Percentiles rank a stretch among this genome's conserved stretches.
phyloP scores from a whole-genome alignment of 2,329 filamentous ascomycete species.

The Fusarium concolor region DNA sequence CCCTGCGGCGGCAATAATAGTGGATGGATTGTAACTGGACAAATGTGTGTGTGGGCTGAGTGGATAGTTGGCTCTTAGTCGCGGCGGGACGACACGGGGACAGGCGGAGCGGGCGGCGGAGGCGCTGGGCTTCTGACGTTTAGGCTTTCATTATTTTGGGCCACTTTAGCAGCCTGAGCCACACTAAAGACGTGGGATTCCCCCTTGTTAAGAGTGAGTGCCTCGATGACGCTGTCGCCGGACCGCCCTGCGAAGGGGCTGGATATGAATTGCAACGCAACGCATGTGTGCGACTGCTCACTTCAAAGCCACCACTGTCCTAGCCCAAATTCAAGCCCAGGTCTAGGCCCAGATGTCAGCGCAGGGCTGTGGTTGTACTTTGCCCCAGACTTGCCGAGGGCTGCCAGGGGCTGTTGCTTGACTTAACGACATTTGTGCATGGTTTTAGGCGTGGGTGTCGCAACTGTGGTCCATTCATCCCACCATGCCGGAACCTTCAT shows the following conservation, averaged over 20 bases:
- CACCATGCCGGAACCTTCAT: constrained; percentile 25
- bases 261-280: constrained; percentile 28
- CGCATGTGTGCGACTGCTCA: constrained; percentile 35
- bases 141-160: constrained; percentile 36
- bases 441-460: constrained; percentile 26
- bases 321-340: constrained; percentile 23
- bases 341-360: constrained; percentile 36
- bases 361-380: constrained; percentile 44
- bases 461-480: constrained; percentile 33
- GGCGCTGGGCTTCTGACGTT: constrained; percentile 35
- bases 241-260: constrained; percentile 40
- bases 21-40: constrained; percentile 41
- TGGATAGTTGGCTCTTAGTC: constrained; percentile 43
- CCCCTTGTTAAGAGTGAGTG: constrained; percentile 13
- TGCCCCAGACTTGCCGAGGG: constrained; percentile 42
- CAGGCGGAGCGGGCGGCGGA: constrained; percentile 38
- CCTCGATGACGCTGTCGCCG: constrained; percentile 36
- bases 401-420: constrained; percentile 37
- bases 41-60: constrained; percentile 41
- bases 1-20: constrained; percentile 33
- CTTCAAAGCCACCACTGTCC: constrained; percentile 40
- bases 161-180: constrained; percentile 39
- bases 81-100: constrained; percentile 39
- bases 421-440: constrained; percentile 38
- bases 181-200: constrained; percentile 33